Conservation (phyloP, 1,284 basidiomycete species). For the Sanguinoderma infundibulare region DNA sequence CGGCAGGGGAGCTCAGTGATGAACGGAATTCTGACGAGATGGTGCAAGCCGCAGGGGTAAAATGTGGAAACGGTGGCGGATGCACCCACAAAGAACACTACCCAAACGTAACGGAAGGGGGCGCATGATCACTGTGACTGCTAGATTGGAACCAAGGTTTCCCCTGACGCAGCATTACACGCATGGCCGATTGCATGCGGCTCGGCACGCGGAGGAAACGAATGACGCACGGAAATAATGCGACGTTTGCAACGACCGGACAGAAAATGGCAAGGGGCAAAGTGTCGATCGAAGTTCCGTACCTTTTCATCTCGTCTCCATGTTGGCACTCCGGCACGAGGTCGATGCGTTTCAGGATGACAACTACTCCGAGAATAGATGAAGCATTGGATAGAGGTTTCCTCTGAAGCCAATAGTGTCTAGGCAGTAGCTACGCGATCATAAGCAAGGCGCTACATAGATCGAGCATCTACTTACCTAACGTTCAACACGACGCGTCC, state of each 20-base stretch:
- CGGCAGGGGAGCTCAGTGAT: neutral
- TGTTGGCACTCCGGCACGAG: neutral
- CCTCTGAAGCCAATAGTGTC: neutral
- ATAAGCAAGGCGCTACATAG: neutral
- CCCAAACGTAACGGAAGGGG: neutral
- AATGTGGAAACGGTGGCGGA: slow-evolving; percentile 1
- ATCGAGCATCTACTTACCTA: neutral
- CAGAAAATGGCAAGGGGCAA: neutral
- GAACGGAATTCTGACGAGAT: neutral
- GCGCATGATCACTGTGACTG: slow-evolving; percentile 3
- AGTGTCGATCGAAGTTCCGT: neutral
- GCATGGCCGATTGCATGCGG: neutral
- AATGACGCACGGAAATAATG: neutral
- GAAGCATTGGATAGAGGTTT: neutral
- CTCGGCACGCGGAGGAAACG: neutral
- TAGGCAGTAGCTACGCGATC: neutral
- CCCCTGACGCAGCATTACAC: neutral
- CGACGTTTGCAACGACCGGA: too few species aligned
- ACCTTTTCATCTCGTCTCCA: neutral
- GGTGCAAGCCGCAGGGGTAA: neutral
- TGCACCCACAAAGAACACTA: neutral
- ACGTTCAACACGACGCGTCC: neutral
- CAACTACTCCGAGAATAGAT: neutral
- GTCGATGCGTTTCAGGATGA: neutral
- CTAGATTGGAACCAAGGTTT: neutral